A percentile compares a stretch with the other conserved stretches of the same genome.
Conservation (phyloP, 202 grass and related monocot genomes). For the Tripidium arundinaceum region DNA sequence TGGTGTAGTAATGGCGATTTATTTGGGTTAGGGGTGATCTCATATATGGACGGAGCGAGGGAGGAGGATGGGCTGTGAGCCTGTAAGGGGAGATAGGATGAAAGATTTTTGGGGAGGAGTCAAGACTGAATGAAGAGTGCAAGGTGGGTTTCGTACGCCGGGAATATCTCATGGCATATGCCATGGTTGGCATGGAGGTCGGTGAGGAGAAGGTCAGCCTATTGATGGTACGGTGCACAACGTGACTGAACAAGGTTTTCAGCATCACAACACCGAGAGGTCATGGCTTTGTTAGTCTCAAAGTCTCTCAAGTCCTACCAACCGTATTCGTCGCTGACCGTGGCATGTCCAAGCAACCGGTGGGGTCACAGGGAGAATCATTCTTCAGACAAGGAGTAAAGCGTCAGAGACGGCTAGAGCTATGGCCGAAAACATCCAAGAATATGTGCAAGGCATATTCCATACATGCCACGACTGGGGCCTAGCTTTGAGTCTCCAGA, state of each 20-base stretch:
- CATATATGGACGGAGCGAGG: not conserved
- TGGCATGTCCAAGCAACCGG: not conserved
- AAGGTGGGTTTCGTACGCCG: not conserved
- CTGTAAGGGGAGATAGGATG: not conserved
- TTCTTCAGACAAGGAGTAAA: not conserved
- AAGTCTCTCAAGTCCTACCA: too few species aligned
- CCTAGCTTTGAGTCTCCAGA: not conserved
- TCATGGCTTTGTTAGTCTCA: not conserved
- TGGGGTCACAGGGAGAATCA: not conserved
- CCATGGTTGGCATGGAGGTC: constrained; percentile 13
- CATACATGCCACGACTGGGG: not conserved
- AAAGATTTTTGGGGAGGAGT: not conserved
- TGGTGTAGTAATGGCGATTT: not conserved
- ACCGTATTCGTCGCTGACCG: too few species aligned
- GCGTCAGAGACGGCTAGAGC: not conserved
- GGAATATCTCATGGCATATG: constrained; percentile 78
- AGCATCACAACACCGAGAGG: not conserved
- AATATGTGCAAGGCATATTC: constrained; percentile 30
- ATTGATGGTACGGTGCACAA: not conserved
- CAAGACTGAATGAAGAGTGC: not conserved
- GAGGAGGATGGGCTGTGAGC: not conserved
- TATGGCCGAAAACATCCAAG: not conserved
- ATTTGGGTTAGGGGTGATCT: not conserved
- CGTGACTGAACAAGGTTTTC: not conserved
- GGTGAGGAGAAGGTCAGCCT: not conserved